Evolutionary conservation across 2,329 filamentous ascomycete genomes (phyloP).

Genomic region (Ceratocystis cubensis): DNA sequence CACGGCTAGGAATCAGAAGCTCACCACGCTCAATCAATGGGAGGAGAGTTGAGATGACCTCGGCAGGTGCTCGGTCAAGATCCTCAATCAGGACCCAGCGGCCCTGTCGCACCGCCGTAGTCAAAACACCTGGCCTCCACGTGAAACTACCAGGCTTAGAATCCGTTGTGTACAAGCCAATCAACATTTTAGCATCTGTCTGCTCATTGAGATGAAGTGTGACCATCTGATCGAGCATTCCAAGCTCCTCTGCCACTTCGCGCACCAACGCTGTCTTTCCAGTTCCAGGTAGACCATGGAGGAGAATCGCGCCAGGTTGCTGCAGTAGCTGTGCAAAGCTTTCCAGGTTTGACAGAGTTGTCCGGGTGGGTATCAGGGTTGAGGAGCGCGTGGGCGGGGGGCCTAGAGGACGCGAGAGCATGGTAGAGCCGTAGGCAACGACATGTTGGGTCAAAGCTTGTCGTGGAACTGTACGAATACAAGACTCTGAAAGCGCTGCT

Average conservation of each 20-base stretch:
- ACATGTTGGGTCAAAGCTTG: constrained; percentile 47
- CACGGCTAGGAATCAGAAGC: constrained; percentile 76
- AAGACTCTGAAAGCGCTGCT: constrained; percentile 2
- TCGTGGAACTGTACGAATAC: constrained; percentile 23
- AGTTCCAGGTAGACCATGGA: constrained; percentile 71
- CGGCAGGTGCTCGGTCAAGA: constrained; percentile 83
- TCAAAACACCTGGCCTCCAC: constrained; percentile 86
- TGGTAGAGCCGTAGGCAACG: constrained; percentile 50
- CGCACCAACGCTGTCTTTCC: constrained; percentile 83
- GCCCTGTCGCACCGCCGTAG: constrained; percentile 84
- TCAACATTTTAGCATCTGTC: constrained; percentile 90
- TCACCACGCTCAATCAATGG: constrained; percentile 89
- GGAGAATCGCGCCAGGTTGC: constrained; percentile 56
- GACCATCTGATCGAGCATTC: constrained; percentile 70
- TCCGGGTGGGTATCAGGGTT: constrained; percentile 48
- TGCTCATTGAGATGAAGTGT: constrained; percentile 96
- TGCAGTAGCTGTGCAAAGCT: constrained; percentile 56
- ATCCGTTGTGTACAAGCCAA: constrained; percentile 87
- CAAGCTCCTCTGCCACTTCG: constrained; percentile 67
- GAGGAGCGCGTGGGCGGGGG: constrained; percentile 24
- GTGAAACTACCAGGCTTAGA: constrained; percentile 76
- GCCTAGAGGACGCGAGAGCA: constrained; percentile 53
- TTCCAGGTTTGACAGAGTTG: constrained; percentile 59
- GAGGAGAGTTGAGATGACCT: constrained; percentile 84
- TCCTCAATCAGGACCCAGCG: constrained; percentile 97